These are phyloP conservation scores for Zymoseptoria tritici DNA, from an alignment of 2,329 filamentous ascomycete species.

Conservation along the genomic window DNA sequence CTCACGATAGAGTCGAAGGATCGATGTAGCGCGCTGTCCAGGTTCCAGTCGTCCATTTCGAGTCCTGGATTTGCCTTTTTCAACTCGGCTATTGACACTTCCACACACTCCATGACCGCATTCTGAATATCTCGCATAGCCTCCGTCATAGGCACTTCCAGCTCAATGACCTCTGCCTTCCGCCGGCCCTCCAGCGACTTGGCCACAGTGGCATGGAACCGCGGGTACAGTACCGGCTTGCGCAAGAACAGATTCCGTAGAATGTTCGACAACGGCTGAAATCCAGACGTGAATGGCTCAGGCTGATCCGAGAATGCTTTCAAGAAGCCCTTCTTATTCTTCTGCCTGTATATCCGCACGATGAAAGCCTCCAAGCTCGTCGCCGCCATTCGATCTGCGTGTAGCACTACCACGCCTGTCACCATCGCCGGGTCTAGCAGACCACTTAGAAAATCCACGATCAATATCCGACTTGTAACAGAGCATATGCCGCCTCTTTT, in stretches of 20 bases:
- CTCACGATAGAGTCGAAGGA: constrained; percentile 87
- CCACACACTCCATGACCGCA: constrained; percentile 90
- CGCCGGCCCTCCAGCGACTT: constrained; percentile 82
- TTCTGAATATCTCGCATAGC: constrained; percentile 90
- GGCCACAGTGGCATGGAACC: constrained; percentile 86
- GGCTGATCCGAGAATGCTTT: constrained; percentile 95
- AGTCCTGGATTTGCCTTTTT: constrained; percentile 88
- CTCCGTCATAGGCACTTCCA: constrained; percentile 93
- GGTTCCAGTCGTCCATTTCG: constrained; percentile 94
- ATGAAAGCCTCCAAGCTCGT: constrained; percentile 95
- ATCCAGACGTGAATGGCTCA: constrained; percentile 81
- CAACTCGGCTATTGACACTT: constrained; percentile 86
- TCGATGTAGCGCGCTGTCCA: constrained; percentile 84
- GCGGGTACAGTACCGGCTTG: constrained; percentile 83
- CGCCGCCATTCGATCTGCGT: constrained; percentile 77
- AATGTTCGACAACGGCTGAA: constrained; percentile 80
- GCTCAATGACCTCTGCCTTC: constrained; percentile 93
- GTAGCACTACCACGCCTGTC: constrained; percentile 78
- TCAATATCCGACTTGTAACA: constrained; percentile 89
- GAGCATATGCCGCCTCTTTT: constrained; percentile 83
- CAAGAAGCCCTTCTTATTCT: constrained; percentile 87
- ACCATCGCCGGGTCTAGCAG: constrained; percentile 76
- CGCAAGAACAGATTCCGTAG: constrained; percentile 86
- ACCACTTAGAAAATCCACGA: constrained; percentile 84
- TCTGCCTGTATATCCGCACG: constrained; percentile 83